A percentile compares a stretch with the other conserved stretches of the same genome.
Conservation (phyloP, 768 basidiomycete species). For the Sutorius australiensis region DNA sequence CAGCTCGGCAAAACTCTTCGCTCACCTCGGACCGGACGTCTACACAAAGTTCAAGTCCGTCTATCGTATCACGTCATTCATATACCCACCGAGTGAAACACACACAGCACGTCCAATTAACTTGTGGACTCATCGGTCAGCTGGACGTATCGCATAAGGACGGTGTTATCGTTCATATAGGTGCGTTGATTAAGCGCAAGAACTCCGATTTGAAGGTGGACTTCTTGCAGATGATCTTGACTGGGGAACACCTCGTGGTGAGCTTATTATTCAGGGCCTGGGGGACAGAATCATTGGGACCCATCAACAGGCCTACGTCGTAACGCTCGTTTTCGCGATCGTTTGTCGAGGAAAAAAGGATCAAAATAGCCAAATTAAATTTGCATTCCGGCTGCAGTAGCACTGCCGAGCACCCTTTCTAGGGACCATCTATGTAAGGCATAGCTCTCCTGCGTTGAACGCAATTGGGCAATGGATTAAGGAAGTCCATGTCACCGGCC, state of each 20-base stretch:
- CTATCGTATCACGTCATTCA: conserved; percentile 29
- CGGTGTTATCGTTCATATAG: conserved; percentile 14
- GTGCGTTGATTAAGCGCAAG: conserved; percentile 23
- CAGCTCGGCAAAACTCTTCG: conserved; percentile 11
- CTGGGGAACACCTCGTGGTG: conserved; percentile 12
- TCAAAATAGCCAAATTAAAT: conserved; percentile 9
- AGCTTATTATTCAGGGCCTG: not conserved
- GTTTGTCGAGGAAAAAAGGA: conserved; percentile 11
- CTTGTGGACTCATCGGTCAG: conserved; percentile 12
- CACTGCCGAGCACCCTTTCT: conserved; percentile 12
- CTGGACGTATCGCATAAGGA: conserved; percentile 19
- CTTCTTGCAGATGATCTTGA: conserved; percentile 3
- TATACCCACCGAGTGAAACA: conserved; percentile 13
- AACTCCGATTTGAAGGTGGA: conserved; percentile 13
- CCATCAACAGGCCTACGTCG: conserved; percentile 4
- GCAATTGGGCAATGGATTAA: conserved; percentile 15
- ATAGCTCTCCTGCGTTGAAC: conserved; percentile 4
- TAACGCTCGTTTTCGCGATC: not conserved
- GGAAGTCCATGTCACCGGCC: conserved; percentile 18
- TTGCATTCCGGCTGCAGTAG: conserved; percentile 11
- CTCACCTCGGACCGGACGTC: conserved; percentile 15
- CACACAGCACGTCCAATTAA: conserved; percentile 16
- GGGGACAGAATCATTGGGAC: not conserved
- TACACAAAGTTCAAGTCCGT: conserved; percentile 26
- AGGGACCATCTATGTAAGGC: conserved; percentile 7